phyloP scores from a whole-genome alignment of 495 filamentous ascomycete species.

The Neurospora sp. region DNA sequence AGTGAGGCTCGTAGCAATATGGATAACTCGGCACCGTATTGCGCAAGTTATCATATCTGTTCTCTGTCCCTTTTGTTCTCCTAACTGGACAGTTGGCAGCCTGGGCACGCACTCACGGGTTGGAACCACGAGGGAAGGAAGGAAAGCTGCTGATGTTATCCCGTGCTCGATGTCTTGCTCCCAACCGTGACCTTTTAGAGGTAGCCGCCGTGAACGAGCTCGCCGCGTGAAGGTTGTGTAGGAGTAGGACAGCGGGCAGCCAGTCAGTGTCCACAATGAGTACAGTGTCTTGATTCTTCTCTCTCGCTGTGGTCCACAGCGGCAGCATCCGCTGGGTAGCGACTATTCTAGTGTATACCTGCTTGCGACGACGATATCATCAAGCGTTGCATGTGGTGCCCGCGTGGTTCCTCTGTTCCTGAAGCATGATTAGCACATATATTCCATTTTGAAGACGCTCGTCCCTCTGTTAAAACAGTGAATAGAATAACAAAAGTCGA shows the following conservation, averaged over 20 bases:
- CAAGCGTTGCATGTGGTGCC: background rate
- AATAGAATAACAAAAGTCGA: too few relatives aligned
- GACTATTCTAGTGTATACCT: background rate
- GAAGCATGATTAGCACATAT: too few relatives aligned
- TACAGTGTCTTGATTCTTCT: background rate
- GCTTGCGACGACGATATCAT: too few relatives aligned
- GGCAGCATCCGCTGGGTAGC: background rate
- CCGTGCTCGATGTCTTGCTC: background rate
- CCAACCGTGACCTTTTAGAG: background rate
- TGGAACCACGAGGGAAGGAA: background rate
- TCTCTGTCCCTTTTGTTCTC: background rate
- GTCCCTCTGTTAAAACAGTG: too few relatives aligned
- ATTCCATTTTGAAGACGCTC: too few relatives aligned
- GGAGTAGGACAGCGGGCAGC: background rate
- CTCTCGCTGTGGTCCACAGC: background rate
- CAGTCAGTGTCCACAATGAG: background rate
- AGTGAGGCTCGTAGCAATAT: background rate
- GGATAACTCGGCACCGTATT: background rate
- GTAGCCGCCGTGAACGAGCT: background rate
- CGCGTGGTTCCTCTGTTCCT: background rate
- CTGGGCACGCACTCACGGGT: background rate
- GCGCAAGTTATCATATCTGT: background rate
- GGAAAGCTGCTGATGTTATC: background rate
- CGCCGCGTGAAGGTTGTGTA: background rate
- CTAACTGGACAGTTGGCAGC: background rate